Percentiles rank a stretch among this genome's conserved stretches.
Conservation (phyloP, 306 rosid genomes). For the Biancaea sappan region DNA sequence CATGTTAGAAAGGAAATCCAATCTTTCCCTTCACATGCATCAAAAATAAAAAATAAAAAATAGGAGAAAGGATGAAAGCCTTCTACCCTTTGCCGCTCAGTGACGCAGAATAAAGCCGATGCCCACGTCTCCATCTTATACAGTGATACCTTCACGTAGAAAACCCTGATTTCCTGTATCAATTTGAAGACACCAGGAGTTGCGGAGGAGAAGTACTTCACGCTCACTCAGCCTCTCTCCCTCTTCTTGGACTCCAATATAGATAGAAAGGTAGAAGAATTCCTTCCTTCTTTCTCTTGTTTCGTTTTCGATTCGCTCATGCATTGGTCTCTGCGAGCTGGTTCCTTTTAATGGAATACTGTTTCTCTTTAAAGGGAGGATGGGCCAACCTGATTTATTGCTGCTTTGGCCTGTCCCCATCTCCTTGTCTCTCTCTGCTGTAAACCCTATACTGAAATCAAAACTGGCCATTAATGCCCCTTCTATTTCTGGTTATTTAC, state of each 20-base stretch:
- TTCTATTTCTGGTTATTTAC: not conserved
- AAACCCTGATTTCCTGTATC: not conserved
- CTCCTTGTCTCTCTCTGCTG: no score
- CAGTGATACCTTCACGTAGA: not conserved
- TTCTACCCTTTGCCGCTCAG: not conserved
- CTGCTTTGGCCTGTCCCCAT: no score
- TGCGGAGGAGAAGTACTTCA: not conserved
- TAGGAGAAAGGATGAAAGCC: no score
- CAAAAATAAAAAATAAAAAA: no score
- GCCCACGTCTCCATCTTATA: not conserved
- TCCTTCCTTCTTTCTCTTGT: not conserved
- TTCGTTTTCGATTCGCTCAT: not conserved
- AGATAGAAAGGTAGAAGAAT: not conserved
- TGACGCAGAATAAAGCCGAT: not conserved
- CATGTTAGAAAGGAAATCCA: not conserved
- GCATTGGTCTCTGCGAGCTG: not conserved
- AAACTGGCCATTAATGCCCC: not conserved
- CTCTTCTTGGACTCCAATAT: not conserved
- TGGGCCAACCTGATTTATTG: not conserved
- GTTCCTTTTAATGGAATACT: not conserved
- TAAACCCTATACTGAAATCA: not conserved
- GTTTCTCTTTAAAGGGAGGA: not conserved
- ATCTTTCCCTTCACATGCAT: no score
- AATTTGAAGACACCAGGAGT: not conserved
- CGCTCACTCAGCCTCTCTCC: not conserved